Base-by-base conservation (phyloP, 176 grass and related monocot genomes). In the Bolboschoenus planiculmis region DNA sequence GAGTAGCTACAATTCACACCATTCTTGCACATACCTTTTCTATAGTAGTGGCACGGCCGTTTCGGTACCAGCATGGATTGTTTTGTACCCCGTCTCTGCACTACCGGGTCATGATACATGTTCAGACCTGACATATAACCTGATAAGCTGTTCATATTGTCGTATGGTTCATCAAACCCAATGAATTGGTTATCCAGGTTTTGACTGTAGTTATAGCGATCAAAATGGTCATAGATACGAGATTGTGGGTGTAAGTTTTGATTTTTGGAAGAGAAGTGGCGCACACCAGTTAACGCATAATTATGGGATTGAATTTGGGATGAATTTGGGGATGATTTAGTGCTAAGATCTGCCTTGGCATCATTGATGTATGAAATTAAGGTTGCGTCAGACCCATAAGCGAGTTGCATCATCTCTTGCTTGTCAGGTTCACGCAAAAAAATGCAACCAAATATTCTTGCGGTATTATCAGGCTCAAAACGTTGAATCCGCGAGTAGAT, bases 401-500 rank as follows among this genome's bases (percentile, higher is more conserved):
- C 95, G 40, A 93, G 86, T 83, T 93, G 88, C 53, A 91, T 20
- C 89, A 98, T 91, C 20, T 98, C 95, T 0, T 90, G 57, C 42
- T 89, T 65, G 10, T 90, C 83, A 20, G 92, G 90, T 47, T 90
- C 85, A 11, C 85, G 72, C 0, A 98, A 83, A 4, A 93, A 87
- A 75, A 98, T 91, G 84, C 83, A 94, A 29, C 95, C 90, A 1
- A 98, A 85, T 76, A 98, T 95, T 88, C 92, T 98, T 50, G 85
- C 79, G 0, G 73, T 90, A 76, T 93, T 84, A 10, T 90, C 85
- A 0, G 92, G 92, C 55, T 98, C 92, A 20, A 98, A 21, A 40
- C 61, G 56, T 75, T 93, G 90, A 71, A 98, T 81, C 67, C 89
- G 64, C 10, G 68, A 85, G 66, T 87, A 90, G 44, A 90, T 82